Base-by-base conservation (phyloP, 176 grass and related monocot genomes). In the Coix lacrymajobi region DNA sequence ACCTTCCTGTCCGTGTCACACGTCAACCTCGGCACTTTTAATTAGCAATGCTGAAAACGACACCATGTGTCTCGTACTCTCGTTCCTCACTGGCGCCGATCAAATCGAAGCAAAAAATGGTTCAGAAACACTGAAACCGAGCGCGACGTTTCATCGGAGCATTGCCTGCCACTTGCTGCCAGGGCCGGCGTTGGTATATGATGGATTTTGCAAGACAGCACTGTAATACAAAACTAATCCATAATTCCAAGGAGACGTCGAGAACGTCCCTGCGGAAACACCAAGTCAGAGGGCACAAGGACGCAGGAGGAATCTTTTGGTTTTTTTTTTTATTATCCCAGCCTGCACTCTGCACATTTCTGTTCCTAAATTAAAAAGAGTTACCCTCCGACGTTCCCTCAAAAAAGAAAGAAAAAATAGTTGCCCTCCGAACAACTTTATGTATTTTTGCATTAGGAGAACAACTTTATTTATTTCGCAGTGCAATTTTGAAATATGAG, bases 41-140 rank as follows among this genome's bases (percentile, higher is more conserved):
- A n/a, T n/a, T 10, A 46, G 60, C 32, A 71, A 62, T 44, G n/a
- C 71, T 31, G 66, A 73, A 77, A 81, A 54, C 34, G 44, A 78
- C 44, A 36, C 45, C 67, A 49, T 79, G 58, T 31, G 25, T 30
- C 22, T 46, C 52, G 4, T 72, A 16, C 39, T 30, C 16, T 46
- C 71, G 6, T 72, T 22, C 48, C 11, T 54, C 46, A 19, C n/a
- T 26, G 68, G 58, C 19, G 73, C 20, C 86, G 73, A 69, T 86
- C 17, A 90, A 83, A 86, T 38, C 79, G 19, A 86, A 74, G 79
- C 60, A 82, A 57, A 72, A 65, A 66, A n/a, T 61, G 65, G n/a
- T 69, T 79, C 60, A 74, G 44, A 37, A 56, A 43, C 54, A 77
- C 54, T 44, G 72, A 58, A 58, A 58, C 4, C 25, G 68, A 83